Percentiles rank a stretch among this genome's conserved stretches.
Evolutionary conservation across 2,329 filamentous ascomycete species (phyloP).

Genomic region (Talaromyces sp.): DNA sequence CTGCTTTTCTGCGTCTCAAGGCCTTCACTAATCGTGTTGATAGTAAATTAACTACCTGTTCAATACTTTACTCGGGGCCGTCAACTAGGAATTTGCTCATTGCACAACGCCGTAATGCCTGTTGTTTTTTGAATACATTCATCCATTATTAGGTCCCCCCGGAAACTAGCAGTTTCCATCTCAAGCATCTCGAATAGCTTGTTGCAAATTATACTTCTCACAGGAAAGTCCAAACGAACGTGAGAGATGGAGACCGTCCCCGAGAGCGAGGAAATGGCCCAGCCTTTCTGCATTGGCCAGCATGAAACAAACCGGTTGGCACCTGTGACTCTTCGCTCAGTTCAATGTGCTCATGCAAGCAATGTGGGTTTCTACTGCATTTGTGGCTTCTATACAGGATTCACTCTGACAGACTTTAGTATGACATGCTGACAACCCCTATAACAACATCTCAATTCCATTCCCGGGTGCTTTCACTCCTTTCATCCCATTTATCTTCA

Average conservation of each 20-base stretch:
- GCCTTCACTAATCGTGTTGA: not conserved
- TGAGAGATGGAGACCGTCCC: slow-evolving; percentile 25
- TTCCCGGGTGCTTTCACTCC: slow-evolving; percentile 48
- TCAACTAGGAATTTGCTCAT: not conserved
- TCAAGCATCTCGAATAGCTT: not conserved
- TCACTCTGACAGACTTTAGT: slow-evolving; percentile 36
- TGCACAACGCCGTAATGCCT: not conserved
- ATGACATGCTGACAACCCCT: slow-evolving; percentile 59
- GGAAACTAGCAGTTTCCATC: not conserved
- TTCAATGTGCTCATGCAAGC: slow-evolving; percentile 52
- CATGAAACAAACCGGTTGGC: slow-evolving; percentile 51
- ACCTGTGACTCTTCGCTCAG: slow-evolving; percentile 44
- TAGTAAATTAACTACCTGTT: not conserved
- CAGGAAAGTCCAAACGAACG: not conserved
- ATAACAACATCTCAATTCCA: slow-evolving; percentile 58
- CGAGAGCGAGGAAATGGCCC: slow-evolving; percentile 29
- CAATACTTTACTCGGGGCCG: not conserved
- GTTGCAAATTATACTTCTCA: not conserved
- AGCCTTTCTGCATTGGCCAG: slow-evolving; percentile 56
- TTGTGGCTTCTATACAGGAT: not conserved
- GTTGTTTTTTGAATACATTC: not conserved
- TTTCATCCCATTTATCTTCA: slow-evolving; percentile 47
- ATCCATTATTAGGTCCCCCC: not conserved
- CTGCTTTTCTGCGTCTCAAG: not conserved
- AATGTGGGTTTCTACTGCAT: slow-evolving; percentile 38